Evolutionary conservation across 805 yeast genomes (phyloP).

Genomic region (Candida yuanshanica): DNA sequence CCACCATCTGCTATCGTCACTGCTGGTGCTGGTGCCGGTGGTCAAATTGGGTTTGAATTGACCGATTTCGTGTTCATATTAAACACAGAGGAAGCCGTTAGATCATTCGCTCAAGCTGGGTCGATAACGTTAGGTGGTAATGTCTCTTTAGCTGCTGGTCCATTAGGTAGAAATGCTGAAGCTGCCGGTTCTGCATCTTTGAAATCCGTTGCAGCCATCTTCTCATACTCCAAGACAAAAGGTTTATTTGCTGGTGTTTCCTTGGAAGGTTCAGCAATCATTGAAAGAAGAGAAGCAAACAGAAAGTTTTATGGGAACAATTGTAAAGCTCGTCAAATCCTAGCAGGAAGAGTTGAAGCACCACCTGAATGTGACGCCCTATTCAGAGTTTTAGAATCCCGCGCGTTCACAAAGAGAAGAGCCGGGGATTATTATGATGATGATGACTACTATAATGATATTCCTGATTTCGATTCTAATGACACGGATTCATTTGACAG

Average conservation of each 20-base stretch:
- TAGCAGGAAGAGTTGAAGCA: conserved; percentile 83
- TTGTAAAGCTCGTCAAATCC: conserved; percentile 82
- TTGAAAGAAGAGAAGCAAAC: conserved; percentile 97
- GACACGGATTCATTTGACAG: conserved; percentile 26
- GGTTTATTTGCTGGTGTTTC: conserved; percentile 98
- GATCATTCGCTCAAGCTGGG: conserved; percentile 89
- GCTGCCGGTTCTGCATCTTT: conserved; percentile 94
- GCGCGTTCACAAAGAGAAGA: conserved; percentile 65
- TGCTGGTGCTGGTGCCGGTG: conserved; percentile 99
- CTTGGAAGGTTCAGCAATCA: conserved; percentile 89
- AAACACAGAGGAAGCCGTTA: conserved; percentile 83
- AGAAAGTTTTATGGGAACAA: conserved; percentile 87
- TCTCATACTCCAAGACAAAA: conserved; percentile 90
- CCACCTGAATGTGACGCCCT: conserved; percentile 89
- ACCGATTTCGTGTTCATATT: conserved; percentile 94
- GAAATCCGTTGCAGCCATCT: conserved; percentile 82
- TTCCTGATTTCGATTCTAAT: conserved; percentile 28
- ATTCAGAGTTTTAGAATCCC: conserved; percentile 77
- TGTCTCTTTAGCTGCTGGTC: conserved; percentile 94
- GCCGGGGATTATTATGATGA: conserved; percentile 40
- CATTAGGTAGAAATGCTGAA: conserved; percentile 94
- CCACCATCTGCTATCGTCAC: conserved; percentile 94
- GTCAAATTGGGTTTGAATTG: conserved; percentile 92
- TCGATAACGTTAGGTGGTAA: conserved; percentile 94
- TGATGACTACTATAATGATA: conserved; percentile 67